These are phyloP conservation scores for Ophiostoma perfectum DNA, from an alignment of 2,329 filamentous ascomycete genomes.

Conservation along the genomic window DNA sequence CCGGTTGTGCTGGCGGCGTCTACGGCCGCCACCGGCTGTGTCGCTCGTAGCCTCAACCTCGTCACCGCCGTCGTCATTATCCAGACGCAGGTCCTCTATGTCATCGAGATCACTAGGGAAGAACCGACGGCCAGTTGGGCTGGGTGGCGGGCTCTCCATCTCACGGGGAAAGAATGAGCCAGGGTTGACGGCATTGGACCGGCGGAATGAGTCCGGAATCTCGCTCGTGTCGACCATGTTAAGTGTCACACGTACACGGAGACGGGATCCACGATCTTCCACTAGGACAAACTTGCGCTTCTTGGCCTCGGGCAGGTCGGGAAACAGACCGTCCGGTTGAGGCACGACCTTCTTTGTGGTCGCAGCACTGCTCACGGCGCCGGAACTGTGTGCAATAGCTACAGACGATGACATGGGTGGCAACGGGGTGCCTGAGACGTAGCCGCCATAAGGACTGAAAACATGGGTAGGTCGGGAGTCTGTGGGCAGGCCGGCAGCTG, in stretches of 20 bases:
- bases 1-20: conserved; percentile 32
- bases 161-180: conserved; percentile 88
- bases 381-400: conserved; percentile 54
- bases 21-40: conserved; percentile 32
- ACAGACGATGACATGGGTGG: conserved; percentile 55
- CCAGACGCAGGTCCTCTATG: conserved; percentile 48
- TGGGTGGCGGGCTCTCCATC: conserved; percentile 80
- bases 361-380: conserved; percentile 33
- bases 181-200: conserved; percentile 82
- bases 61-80: conserved; percentile 53
- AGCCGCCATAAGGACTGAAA: conserved; percentile 64
- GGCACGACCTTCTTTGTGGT: conserved; percentile 46
- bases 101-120: conserved; percentile 65
- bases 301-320: conserved; percentile 81
- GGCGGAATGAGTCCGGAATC: conserved; percentile 92
- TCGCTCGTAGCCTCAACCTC: conserved; percentile 45
- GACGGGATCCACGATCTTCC: conserved; percentile 76
- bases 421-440: conserved; percentile 50
- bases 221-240: conserved; percentile 91
- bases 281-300: conserved; percentile 96
- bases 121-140: conserved; percentile 67
- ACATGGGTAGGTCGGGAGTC: conserved; percentile 70
- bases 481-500: conserved; percentile 29
- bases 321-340: conserved; percentile 68
- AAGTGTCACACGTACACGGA: conserved; percentile 87